These are phyloP conservation scores for Dunaliella salina DNA, from an alignment of 163 green algal genomes.

Conservation along the genomic window DNA sequence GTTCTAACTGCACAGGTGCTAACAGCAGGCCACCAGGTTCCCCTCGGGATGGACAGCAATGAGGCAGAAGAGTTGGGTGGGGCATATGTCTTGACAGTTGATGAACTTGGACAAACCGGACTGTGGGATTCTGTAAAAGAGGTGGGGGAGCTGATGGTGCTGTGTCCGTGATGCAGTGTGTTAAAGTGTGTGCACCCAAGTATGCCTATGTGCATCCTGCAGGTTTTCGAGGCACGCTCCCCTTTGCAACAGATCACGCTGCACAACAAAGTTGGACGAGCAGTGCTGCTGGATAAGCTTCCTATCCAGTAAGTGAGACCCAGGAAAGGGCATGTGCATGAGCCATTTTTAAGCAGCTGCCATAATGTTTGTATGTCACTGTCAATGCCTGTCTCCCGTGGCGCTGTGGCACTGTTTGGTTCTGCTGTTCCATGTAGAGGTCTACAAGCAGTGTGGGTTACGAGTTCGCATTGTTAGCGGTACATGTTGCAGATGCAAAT, in stretches of 20 bases:
- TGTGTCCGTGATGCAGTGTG: too few relatives aligned
- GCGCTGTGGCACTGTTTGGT: too few relatives aligned
- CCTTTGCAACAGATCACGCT: conserved; percentile 56
- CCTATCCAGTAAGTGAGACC: conserved; percentile 51
- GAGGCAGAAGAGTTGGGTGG: conserved; percentile 38
- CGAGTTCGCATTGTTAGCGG: too few relatives aligned
- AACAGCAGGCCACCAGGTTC: not conserved
- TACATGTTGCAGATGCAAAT: too few relatives aligned
- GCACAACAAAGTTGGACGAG: conserved; percentile 64
- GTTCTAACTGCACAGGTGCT: too few relatives aligned
- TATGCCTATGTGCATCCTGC: not conserved
- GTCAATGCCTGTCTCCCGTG: too few relatives aligned
- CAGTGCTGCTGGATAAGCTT: conserved; percentile 52
- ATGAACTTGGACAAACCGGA: conserved; percentile 43
- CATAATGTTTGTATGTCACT: too few relatives aligned
- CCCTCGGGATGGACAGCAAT: conserved; percentile 7
- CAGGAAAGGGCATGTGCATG: not conserved
- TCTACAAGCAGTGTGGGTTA: too few relatives aligned
- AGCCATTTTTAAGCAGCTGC: too few relatives aligned
- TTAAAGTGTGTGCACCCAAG: too few relatives aligned
- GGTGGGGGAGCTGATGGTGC: conserved; percentile 11
- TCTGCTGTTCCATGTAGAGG: too few relatives aligned
- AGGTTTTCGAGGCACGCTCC: conserved; percentile 58
- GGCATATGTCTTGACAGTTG: conserved; percentile 42
- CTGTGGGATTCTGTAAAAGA: conserved; percentile 45